Evolutionary conservation across 1,284 basidiomycete species (phyloP).

Genomic region (Cutaneotrichosporon curvatum): DNA sequence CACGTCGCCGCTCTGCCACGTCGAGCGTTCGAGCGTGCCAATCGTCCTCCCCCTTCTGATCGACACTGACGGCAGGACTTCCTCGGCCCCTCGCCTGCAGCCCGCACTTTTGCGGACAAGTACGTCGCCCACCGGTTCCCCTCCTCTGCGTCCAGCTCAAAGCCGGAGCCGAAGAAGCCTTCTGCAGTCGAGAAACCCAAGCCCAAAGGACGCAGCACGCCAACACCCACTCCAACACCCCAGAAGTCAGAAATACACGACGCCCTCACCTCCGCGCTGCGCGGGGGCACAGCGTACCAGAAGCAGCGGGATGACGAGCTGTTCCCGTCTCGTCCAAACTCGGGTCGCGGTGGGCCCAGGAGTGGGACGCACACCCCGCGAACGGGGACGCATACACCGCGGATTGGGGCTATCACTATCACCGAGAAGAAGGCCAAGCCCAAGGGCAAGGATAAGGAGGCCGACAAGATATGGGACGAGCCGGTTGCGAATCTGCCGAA

Average conservation of each 20-base stretch:
- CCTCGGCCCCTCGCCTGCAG: conserved; percentile 31
- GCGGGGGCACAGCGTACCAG: conserved; percentile 33
- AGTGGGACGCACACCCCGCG: conserved; percentile 11
- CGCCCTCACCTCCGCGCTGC: background rate
- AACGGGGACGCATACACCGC: background rate
- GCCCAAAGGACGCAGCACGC: too few species aligned
- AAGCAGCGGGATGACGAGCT: conserved; percentile 22
- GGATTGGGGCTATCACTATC: conserved; percentile 24
- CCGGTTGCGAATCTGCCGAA: conserved; percentile 17
- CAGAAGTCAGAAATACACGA: too few species aligned
- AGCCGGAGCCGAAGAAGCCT: background rate
- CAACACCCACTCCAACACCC: too few species aligned
- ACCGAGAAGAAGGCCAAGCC: conserved; percentile 19
- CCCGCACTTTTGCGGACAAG: conserved; percentile 32
- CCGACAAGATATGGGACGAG: conserved; percentile 37
- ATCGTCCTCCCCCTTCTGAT: background rate
- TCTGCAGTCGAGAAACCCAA: conserved; percentile 5
- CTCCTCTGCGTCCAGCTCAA: conserved; percentile 10
- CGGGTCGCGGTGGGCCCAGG: conserved; percentile 3
- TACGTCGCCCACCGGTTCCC: conserved; percentile 40
- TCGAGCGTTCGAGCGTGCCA: background rate
- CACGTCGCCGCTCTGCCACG: background rate
- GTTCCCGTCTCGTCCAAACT: conserved; percentile 4
- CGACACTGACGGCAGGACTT: conserved; percentile 30
- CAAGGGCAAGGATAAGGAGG: conserved; percentile 12